phyloP scores from a whole-genome alignment of 2,329 filamentous ascomycete genomes.

The Parasarocladium wereldwijsianum region DNA sequence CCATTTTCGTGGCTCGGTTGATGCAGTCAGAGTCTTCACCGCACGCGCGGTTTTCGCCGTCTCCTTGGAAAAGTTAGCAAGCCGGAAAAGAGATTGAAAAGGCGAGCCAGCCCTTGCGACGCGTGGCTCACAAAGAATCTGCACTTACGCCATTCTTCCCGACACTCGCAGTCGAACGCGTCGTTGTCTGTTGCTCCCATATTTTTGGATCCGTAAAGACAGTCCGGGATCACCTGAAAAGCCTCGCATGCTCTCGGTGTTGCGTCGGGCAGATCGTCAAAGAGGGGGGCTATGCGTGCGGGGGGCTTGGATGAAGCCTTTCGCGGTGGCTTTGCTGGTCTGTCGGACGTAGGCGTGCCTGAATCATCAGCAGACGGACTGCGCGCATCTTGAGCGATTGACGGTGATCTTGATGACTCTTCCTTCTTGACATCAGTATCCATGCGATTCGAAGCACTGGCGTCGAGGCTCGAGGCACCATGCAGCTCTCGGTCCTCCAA shows the following conservation, averaged over 20 bases:
- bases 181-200: conserved; percentile 86
- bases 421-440: conserved; percentile 15
- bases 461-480: conserved; percentile 21
- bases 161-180: conserved; percentile 85
- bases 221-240: conserved; percentile 73
- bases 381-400: conserved; percentile 26
- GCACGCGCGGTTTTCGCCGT: conserved; percentile 67
- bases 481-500: conserved; percentile 22
- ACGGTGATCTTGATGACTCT: conserved; percentile 19
- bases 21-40: conserved; percentile 97
- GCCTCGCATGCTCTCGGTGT: conserved; percentile 60
- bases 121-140: conserved; percentile 3
- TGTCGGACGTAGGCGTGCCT: conserved; percentile 31
- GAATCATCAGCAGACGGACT: conserved; percentile 33
- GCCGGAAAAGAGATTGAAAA: not conserved
- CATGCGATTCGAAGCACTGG: conserved; percentile 19
- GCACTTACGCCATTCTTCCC: conserved; percentile 82
- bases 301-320: conserved; percentile 50
- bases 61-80: conserved; percentile 6
- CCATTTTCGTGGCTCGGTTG: conserved; percentile 95
- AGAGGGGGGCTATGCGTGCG: conserved; percentile 42
- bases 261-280: conserved; percentile 60
- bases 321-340: conserved; percentile 57
- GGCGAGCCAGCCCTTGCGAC: conserved; percentile 5
- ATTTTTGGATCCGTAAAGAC: conserved; percentile 81